Evolutionary conservation across 305 asterid species (phyloP).

Genomic region (Fraxinus latifolia): DNA sequence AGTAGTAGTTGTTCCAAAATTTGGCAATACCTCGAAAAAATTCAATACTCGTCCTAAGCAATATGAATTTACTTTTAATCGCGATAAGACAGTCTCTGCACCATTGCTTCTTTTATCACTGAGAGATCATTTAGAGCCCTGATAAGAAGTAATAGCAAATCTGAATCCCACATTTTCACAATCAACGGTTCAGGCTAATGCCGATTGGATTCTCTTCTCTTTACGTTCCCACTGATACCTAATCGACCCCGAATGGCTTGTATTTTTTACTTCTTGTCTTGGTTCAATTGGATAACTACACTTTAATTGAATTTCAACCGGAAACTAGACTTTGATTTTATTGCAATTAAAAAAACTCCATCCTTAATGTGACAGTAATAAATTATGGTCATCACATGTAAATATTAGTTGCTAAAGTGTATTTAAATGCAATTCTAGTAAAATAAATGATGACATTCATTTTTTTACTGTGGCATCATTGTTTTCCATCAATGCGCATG

Average conservation of each 20-base stretch:
- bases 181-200: background rate
- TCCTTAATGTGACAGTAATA: background rate
- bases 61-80: background rate
- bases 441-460: background rate
- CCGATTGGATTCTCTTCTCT: background rate
- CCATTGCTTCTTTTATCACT: background rate
- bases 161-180: background rate
- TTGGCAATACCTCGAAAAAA: background rate
- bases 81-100: too few species aligned
- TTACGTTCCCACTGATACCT: background rate
- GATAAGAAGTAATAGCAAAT: background rate
- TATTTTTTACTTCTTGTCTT: background rate
- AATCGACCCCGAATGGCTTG: background rate
- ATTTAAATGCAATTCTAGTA: background rate
- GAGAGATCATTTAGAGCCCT: background rate
- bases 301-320: too few species aligned
- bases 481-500: background rate
- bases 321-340: too few species aligned
- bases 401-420: background rate
- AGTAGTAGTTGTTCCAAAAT: background rate
- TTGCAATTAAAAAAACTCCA: background rate
- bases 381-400: background rate
- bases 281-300: background rate
- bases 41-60: background rate
- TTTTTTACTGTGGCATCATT: background rate